Base-by-base conservation (phyloP, 2,329 filamentous ascomycete species). In the Graphilbum sp. region DNA sequence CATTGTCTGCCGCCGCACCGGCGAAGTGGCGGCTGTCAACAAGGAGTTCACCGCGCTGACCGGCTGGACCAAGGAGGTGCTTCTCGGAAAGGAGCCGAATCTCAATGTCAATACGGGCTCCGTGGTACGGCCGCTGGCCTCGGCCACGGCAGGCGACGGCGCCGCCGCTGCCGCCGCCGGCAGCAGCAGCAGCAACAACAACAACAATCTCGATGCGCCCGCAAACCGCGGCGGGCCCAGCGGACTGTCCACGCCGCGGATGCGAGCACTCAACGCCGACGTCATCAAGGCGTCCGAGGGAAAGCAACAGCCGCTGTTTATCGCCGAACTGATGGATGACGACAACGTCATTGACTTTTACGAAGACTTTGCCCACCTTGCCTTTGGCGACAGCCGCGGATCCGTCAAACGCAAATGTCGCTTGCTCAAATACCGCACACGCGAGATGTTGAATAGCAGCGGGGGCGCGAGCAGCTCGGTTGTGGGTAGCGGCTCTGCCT, bases 1-100 rank as follows among this genome's bases (percentile, higher is more conserved):
- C 1, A 75, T 98, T 41, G 84, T 96, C 20, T 92, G 85, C 52
- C 76, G 90, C 35, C 75, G 90, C 35, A 94, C 87, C 0, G 90
- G 90, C 36, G 90, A 96, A 55, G 76, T 98, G n/a, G 87, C 86
- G 1, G 84, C 84, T 4, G 85, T 92, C 18, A 92, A 90, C 54
- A 94, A 95, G 57, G 90, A 96, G 55, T 98, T 98, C 49, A 85
- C 79, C n/a, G 81, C 92, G 23, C 63, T 98, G 38, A 95, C 90
- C 0, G 90, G 88, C 5, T 98, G 90, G 90, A 82, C 77, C 37
- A 87, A 86, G 51, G 81, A 90, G 35, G 77, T 96, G 0, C 64
- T 98, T 1, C 66, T 96, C 1, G 90, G 90, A 35, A 83, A 86
- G 50, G 80, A 86, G 50, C 69, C 82, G 2, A 96, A 96, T 50